Percentiles rank a stretch among this genome's conserved stretches.
These are phyloP conservation scores for Pseudomicrostroma phylloplanum DNA, from an alignment of 1,284 basidiomycete species.

Conservation along the genomic window DNA sequence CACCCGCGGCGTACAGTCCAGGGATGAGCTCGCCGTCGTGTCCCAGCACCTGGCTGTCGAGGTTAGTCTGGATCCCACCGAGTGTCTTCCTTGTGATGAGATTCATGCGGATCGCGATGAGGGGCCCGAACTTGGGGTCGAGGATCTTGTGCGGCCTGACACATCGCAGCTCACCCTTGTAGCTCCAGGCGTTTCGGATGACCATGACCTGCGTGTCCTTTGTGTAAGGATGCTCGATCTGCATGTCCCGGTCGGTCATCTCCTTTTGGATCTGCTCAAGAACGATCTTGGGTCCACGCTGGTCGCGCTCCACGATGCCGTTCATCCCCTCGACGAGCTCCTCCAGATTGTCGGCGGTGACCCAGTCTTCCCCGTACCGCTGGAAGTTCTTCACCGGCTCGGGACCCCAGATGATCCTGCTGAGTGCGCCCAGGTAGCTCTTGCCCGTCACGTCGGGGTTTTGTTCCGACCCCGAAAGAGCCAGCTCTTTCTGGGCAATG, in stretches of 20 bases:
- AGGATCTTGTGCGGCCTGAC: conserved; percentile 15
- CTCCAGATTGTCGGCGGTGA: conserved; percentile 9
- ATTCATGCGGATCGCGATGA: conserved; percentile 17
- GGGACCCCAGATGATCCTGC: conserved; percentile 13
- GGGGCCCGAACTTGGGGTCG: conserved; percentile 13
- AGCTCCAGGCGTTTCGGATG: conserved; percentile 17
- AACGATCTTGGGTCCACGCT: conserved; percentile 4
- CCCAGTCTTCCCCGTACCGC: conserved; percentile 17
- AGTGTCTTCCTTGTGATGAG: conserved; percentile 20
- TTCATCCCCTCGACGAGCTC: conserved; percentile 21
- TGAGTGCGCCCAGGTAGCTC: conserved; percentile 6
- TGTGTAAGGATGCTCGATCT: conserved; percentile 14
- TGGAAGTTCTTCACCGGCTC: conserved; percentile 16
- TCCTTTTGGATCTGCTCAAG: conserved; percentile 9
- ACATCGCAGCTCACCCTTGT: conserved; percentile 13
- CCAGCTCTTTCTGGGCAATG: conserved; percentile 18
- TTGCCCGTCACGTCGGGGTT: conserved; percentile 20
- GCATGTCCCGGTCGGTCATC: conserved; percentile 13
- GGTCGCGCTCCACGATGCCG: conserved; percentile 11
- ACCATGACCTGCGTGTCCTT: conserved; percentile 23
- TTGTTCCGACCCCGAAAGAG: conserved; percentile 19
- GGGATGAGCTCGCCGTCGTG: conserved; percentile 5
- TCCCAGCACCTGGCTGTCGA: conserved; percentile 14
- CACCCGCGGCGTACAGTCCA: conserved; percentile 19
- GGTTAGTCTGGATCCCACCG: conserved; percentile 20